These are phyloP conservation scores for Cercis canadensis DNA, from an alignment of 306 rosid species.

Conservation along the genomic window DNA sequence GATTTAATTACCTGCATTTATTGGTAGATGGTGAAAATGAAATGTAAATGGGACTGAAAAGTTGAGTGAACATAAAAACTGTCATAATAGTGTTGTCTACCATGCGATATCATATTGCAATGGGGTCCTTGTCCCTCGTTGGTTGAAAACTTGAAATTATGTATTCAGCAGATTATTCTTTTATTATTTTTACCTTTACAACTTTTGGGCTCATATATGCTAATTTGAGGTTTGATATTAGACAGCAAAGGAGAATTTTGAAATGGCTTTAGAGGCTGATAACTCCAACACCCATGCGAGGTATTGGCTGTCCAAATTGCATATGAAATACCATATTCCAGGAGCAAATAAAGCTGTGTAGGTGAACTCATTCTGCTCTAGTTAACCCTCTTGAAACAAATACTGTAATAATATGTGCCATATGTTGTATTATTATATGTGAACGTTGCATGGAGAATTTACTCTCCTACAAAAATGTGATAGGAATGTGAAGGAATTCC, in stretches of 20 bases:
- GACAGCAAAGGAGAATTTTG: constrained; percentile 86
- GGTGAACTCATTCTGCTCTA: constrained; percentile 33
- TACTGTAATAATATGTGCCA: background rate
- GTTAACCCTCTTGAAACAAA: constrained; percentile 10
- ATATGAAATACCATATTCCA: constrained; percentile 91
- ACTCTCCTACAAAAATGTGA: too few species aligned
- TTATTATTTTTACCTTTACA: background rate
- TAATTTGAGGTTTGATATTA: constrained; percentile 24
- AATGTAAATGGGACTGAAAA: too few species aligned
- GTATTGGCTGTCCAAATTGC: constrained; percentile 86
- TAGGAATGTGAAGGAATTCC: too few species aligned
- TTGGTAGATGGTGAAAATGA: too few species aligned
- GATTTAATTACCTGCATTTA: too few species aligned
- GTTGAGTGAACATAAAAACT: too few species aligned
- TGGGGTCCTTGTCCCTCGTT: background rate
- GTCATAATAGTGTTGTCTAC: too few species aligned
- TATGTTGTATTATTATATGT: too few species aligned
- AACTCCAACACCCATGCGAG: constrained; percentile 62
- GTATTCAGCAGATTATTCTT: background rate
- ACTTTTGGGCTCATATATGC: background rate
- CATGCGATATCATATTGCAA: background rate
- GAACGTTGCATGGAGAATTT: too few species aligned
- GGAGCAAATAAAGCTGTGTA: constrained; percentile 81
- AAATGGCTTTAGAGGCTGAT: constrained; percentile 90
- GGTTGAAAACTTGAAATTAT: too few species aligned